Evolutionary conservation across 2,329 filamentous ascomycete genomes (phyloP), one percentile per base, ranked within the genome.

Genomic region (Apiospora pterosperma): DNA sequence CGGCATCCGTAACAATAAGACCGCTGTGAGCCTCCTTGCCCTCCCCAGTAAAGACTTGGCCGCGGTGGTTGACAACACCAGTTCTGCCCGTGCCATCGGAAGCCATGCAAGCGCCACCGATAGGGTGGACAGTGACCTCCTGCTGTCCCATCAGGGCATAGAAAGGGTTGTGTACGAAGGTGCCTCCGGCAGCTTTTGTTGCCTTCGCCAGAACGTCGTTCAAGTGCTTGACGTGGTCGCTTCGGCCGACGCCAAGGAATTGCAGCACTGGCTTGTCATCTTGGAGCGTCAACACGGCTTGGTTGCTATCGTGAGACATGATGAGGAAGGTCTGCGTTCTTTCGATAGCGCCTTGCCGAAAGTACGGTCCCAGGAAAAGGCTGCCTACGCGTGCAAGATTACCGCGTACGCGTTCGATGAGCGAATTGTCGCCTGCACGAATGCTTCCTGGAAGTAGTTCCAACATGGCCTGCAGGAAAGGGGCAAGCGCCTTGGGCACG

Each of bases 281-380:
- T 67, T 87, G 80, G 7, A 91, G 77, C 0, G 82, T 83, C 59
- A 91, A 72, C 8, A 82, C 82, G 1, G 85, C 87, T 75, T 90
- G 86, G 69, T 88, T 87, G 52, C 83, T 87, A 68, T 90, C 88
- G 69, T 90, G 88, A 1, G 84, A 86, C 87, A 90, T 90, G 71
- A 90, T 81, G 4, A 91, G 79, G 71, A 90, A 91, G 0, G 88
- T 81, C 65, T 89, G 85, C 0, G 87, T 91, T 65, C 78, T 83
- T 72, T 85, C 83, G 23, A 89, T 76, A 21, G 86, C 85, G 0
- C 88, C 85, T 7, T 80, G 78, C 7, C 78, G 77, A 62, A 77
- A 81, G 67, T 89, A 89, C 0, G 88, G 86, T 0, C 88, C 88
- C 0, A 89, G 73, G 44, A 89, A 77, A n/a, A 81, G 76, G 72